A percentile compares a stretch with the other conserved stretches of the same genome.
phyloP scores from a whole-genome alignment of 23 red algal species.

The Gracilaria domingensis region DNA sequence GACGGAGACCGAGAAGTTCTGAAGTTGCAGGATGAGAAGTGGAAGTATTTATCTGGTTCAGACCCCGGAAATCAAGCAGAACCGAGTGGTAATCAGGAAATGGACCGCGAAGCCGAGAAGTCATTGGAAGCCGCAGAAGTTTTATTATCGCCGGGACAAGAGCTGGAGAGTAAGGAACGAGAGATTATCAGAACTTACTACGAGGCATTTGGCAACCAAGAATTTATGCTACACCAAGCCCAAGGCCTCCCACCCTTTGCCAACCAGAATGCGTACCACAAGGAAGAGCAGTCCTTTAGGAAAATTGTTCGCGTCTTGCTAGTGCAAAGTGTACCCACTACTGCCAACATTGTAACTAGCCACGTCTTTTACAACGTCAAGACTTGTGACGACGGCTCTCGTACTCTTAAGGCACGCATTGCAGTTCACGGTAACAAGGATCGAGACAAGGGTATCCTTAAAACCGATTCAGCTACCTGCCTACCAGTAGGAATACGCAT shows the following conservation, averaged over 20 bases:
- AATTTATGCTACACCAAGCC: slow-evolving; percentile 35
- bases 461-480: slow-evolving; percentile 50
- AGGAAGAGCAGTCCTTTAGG: slow-evolving; percentile 44
- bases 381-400: slow-evolving; percentile 41
- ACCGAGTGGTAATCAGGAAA: background rate
- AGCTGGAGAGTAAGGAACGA: background rate
- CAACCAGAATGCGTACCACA: slow-evolving; percentile 26
- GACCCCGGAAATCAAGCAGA: no score
- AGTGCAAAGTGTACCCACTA: background rate
- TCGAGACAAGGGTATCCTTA: background rate
- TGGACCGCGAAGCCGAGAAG: background rate
- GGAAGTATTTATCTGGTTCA: no score
- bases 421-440: slow-evolving; percentile 55
- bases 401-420: slow-evolving; percentile 25
- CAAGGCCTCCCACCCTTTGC: slow-evolving; percentile 32
- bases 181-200: background rate
- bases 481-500: slow-evolving; percentile 29
- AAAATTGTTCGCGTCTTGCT: slow-evolving; percentile 45
- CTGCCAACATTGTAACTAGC: slow-evolving; percentile 37
- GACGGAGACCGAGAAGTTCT: slow-evolving; percentile 12
- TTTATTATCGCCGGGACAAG: background rate
- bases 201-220: background rate
- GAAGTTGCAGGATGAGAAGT: background rate
- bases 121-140: background rate
- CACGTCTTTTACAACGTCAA: slow-evolving; percentile 62